phyloP scores from a whole-genome alignment of 1,139 yeast genomes.

The Protomyces macrosporus region DNA sequence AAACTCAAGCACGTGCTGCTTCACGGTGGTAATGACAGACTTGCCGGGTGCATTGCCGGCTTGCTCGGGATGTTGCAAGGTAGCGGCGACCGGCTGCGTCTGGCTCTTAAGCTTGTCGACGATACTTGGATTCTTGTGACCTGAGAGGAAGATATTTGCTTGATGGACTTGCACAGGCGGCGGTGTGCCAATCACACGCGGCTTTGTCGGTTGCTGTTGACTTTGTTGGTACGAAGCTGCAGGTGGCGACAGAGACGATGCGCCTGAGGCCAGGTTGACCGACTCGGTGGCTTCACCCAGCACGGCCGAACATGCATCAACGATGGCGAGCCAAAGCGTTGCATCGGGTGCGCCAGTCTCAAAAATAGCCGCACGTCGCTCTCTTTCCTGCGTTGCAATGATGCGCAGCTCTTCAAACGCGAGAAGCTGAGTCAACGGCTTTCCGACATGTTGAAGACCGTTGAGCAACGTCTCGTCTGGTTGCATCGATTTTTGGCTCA shows the following conservation, averaged over 20 bases:
- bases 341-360: constrained; percentile 20
- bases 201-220: background rate
- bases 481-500: constrained; percentile 5
- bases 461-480: constrained; percentile 11
- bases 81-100: background rate
- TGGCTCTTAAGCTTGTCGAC: constrained; percentile 15
- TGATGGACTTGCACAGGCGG: constrained; percentile 10
- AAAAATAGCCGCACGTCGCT: constrained; percentile 2
- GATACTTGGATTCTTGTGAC: background rate
- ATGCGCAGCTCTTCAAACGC: constrained; percentile 10
- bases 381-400: background rate
- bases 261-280: background rate
- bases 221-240: too few relatives aligned
- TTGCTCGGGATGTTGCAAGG: background rate
- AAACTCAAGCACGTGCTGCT: background rate
- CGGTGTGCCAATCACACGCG: background rate
- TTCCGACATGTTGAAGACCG: background rate
- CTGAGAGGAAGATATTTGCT: constrained; percentile 19
- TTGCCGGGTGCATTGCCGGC: background rate
- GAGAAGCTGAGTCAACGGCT: constrained; percentile 1
- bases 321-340: constrained; percentile 4
- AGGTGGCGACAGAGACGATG: background rate
- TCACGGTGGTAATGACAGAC: background rate
- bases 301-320: constrained; percentile 3
- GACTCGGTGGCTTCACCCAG: background rate